These are phyloP conservation scores for Adiantum capillusveneris DNA, from an alignment of 75 land plant species.

Conservation along the genomic window DNA sequence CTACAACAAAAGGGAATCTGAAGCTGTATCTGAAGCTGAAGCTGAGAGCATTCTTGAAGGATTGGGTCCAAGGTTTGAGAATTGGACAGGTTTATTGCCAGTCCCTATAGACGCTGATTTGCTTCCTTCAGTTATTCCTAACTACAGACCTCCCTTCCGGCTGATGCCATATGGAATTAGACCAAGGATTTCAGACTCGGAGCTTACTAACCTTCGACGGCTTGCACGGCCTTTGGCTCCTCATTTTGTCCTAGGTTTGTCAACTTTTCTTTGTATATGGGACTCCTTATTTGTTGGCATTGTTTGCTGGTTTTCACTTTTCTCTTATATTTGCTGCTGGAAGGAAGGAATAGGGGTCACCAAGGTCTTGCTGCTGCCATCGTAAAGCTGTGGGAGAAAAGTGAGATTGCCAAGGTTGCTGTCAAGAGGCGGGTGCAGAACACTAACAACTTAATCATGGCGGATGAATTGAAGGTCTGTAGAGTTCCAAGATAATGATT, in stretches of 20 bases:
- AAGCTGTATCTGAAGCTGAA: conserved; percentile 52
- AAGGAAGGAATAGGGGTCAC: conserved; percentile 85
- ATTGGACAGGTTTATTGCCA: conserved; percentile 83
- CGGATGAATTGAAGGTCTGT: conserved; percentile 74
- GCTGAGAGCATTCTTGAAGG: conserved; percentile 57
- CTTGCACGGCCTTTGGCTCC: conserved; percentile 82
- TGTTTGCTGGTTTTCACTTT: too few species aligned
- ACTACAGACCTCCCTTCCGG: conserved; percentile 74
- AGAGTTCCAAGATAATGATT: too few species aligned
- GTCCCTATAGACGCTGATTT: conserved; percentile 92
- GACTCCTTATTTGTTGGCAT: background rate
- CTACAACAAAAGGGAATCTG: background rate
- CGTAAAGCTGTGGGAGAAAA: conserved; percentile 88
- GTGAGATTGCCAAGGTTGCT: conserved; percentile 78
- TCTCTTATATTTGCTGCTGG: background rate
- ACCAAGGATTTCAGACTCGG: conserved; percentile 35
- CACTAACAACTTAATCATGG: conserved; percentile 89
- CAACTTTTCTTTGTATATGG: background rate
- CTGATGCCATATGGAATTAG: conserved; percentile 84
- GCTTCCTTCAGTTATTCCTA: conserved; percentile 58
- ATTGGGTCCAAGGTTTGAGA: conserved; percentile 77
- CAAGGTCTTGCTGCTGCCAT: conserved; percentile 84
- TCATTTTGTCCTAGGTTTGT: conserved; percentile 86
- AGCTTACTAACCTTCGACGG: conserved; percentile 60
- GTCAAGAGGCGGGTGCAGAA: conserved; percentile 87